Evolutionary conservation across 805 yeast species (phyloP), one percentile per base, ranked within the genome.

Genomic region (Danielia reshetovae): DNA sequence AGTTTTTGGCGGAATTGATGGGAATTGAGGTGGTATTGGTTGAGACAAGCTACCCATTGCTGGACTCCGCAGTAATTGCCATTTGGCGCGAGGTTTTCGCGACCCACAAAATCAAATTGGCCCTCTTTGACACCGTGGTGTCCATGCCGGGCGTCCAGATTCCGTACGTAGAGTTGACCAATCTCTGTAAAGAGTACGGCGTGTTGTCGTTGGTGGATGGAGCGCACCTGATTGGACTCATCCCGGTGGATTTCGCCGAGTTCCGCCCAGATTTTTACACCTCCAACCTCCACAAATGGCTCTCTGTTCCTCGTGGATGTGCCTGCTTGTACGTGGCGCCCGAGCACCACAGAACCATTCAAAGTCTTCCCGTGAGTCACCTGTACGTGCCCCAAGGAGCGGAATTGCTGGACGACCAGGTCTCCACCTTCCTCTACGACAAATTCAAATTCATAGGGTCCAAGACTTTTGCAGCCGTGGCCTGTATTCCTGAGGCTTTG

Each of bases 231-330:
- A 64, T 76, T 23, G 90, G 90, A 0, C 57, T 68, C 35, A 46
- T 74, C 19, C 70, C 71, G 7, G 35, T 74, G n/a, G 59, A 67
- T 29, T 44, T 77, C 23, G 11, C 32, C 9, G 49, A 49, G 9
- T 43, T 72, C 16, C 43, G 65, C 30, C 85, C 87, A 0, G 87
- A 81, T 47, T 82, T 79, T 51, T 73, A 66, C 50, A 64, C 71
- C 16, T 57, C 81, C 14, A 83, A 82, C 48, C 59, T 81, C 13
- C 89, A 83, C 62, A 83, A 83, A 49, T 83, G 89, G 89, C 59
- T 67, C 25, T 75, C 50, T 42, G 67, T 69, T 15, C 84, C 86
- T 3, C 63, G 76, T 28, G 75, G 79, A 4, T 70, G 72, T 45
- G 81, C 83, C 0, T 59, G 77, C 18, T 51, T 82, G 32, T 81